Evolutionary conservation across 2,329 filamentous ascomycete species (phyloP).

Genomic region (Calycina marina): DNA sequence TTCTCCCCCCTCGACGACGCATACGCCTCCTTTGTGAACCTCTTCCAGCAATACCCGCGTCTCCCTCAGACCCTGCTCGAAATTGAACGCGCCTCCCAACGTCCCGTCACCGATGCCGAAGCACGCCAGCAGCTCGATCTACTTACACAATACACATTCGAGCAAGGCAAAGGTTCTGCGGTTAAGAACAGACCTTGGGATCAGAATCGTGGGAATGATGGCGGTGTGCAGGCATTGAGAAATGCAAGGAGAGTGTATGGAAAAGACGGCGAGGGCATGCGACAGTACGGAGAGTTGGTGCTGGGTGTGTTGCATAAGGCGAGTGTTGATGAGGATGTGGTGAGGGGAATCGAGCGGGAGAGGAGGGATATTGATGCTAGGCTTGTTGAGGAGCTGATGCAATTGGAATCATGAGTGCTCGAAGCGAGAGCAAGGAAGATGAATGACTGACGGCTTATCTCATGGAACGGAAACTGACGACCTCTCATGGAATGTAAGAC

Average conservation of each 20-base stretch:
- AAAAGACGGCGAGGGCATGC: slow-evolving; percentile 42
- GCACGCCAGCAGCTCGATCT: not conserved
- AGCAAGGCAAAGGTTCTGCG: slow-evolving; percentile 1
- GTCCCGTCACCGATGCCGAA: slow-evolving; percentile 20
- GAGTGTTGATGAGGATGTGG: slow-evolving; percentile 20
- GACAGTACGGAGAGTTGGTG: slow-evolving; percentile 45
- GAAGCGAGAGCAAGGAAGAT: too few relatives aligned
- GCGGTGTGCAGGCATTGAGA: slow-evolving; percentile 38
- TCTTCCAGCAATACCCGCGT: slow-evolving; percentile 38
- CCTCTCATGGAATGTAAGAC: too few relatives aligned
- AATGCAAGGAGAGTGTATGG: slow-evolving; percentile 33
- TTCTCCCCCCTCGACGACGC: slow-evolving; percentile 37
- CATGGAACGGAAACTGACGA: too few relatives aligned
- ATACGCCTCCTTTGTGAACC: slow-evolving; percentile 29
- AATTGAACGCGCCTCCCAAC: slow-evolving; percentile 36
- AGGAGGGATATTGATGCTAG: slow-evolving; percentile 30
- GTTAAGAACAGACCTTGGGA: slow-evolving; percentile 31
- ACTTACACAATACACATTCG: not conserved
- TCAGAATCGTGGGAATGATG: slow-evolving; percentile 39
- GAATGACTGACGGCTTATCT: too few relatives aligned
- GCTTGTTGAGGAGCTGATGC: slow-evolving; percentile 34
- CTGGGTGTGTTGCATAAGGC: slow-evolving; percentile 25
- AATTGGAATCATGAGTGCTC: slow-evolving; percentile 27
- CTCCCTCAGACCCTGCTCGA: slow-evolving; percentile 31
- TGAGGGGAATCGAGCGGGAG: slow-evolving; percentile 21